A percentile compares a stretch with the other conserved stretches of the same genome.
Evolutionary conservation across 1,284 basidiomycete species (phyloP).

Genomic region (Fomitopsis betulina): DNA sequence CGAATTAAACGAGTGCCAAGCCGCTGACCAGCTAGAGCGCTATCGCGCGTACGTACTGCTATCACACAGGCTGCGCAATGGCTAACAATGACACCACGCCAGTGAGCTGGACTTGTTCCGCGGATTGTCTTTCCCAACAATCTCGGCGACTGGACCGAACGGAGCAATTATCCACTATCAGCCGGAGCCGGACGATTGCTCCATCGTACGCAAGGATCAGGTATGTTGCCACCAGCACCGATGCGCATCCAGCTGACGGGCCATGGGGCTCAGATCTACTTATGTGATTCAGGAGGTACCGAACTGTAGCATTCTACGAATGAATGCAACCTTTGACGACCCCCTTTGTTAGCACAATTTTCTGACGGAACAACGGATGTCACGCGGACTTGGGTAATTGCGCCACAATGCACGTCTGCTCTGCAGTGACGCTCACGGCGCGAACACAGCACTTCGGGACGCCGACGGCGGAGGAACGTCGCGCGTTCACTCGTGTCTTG

Average conservation of each 20-base stretch:
- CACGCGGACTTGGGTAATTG: conserved; percentile 77
- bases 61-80: not conserved
- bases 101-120: conserved; percentile 77
- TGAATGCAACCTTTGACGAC: not conserved
- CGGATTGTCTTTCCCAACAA: conserved; percentile 90
- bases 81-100: not conserved
- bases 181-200: conserved; percentile 73
- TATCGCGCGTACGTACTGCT: conserved; percentile 71
- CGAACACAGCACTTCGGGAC: conserved; percentile 79
- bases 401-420: not conserved
- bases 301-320: conserved; percentile 7
- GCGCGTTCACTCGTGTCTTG: conserved; percentile 89
- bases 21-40: conserved; percentile 73
- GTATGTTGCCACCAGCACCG: conserved; percentile 28
- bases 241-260: not conserved
- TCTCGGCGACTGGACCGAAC: conserved; percentile 88
- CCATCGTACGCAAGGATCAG: conserved; percentile 72
- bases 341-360: conserved; percentile 63
- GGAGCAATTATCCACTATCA: conserved; percentile 94
- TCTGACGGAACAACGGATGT: conserved; percentile 94
- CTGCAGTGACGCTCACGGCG: not conserved
- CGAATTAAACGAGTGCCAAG: conserved; percentile 80
- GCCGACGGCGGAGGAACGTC: conserved; percentile 78
- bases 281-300: conserved; percentile 89
- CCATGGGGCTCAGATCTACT: conserved; percentile 59